Evolutionary conservation across 257 asterid genomes (phyloP), one percentile per base, ranked within the genome.

Genomic region (Solanum phureja): DNA sequence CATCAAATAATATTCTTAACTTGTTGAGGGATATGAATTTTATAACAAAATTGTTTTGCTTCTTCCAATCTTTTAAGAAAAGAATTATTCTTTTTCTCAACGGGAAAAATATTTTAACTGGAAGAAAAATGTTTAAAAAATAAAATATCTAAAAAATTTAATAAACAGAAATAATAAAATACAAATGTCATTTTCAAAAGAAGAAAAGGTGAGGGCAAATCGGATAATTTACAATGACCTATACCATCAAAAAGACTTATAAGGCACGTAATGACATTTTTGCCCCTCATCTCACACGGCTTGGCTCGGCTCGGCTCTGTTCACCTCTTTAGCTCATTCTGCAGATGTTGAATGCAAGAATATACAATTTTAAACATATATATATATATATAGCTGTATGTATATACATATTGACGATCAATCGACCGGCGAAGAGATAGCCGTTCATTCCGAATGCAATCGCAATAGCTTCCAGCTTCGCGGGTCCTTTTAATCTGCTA

Each of bases 211-310:
- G 16, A 42, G 86, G 42, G 62, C 33, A 6, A 62, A 82, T 68
- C 33, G 16, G 64, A 37, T 27, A 79, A 16, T 79, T 44, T 8
- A 19, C n/a, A 68, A 2, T 19, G 4, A 33, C 27, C 83, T 27
- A 56, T 23, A 29, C 29, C 69, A 68, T 12, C 44, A 68, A 27
- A 83, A 71, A 86, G 87, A 88, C 91, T 93, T 90, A 21, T 81
- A 93, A 92, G 91, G 89, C 92, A 91, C 93, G 94, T 75, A 95
- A 91, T 90, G 91, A 89, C 96, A 38, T 89, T 8, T 88, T 85
- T 68, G 89, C 88, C 96, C 96, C 89, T 90, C 73, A 24, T 24
- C 82, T 81, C 90, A 83, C 90, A 83, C 92, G 86, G 73, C 88
- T 42, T 8, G 77, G 14, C 75, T 62, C 12, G 73, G 35, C 35